Base-by-base conservation (phyloP, 768 basidiomycete genomes). In the Termitomyces sp. region DNA sequence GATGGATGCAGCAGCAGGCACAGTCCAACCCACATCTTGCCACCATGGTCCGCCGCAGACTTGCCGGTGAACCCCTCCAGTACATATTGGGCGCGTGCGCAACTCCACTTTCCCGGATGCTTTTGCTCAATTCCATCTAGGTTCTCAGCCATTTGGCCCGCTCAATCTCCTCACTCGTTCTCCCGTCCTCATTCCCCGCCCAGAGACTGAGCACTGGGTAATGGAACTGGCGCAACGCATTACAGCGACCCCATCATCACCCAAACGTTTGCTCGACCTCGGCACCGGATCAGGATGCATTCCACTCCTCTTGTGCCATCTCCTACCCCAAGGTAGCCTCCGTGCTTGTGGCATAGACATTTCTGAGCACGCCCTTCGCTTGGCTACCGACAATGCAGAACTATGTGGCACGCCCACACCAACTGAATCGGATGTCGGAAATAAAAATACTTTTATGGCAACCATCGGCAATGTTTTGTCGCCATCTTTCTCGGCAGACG, bases 231-330 rank as follows among this genome's bases (percentile, higher is more conserved):
- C 86, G 28, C 73, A 79, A 13, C 65, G 68, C n/a, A 64, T 83
- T 51, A 59, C 70, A 3, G 77, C 77, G 8, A 67, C 70, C 16
- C 62, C 70, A 39, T 62, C 70, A 55, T 68, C 62, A 49, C 71
- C 75, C 56, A 61, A 73, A 46, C 75, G 73, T 31, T 71, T 95
- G 28, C 77, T 98, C 33, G 96, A 99, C 73, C 83, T 98, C 46
- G 94, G 95, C 69, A 96, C 94, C 5, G 96, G 96, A 47, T 84
- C 92, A 0, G 96, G 90, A 15, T 94, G 94, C 69, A 94, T 98
- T 51, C 90, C 94, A 2, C 81, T 97, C 42, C 77, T 92, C n/a
- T 76, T 98, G 18, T 86, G 85, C 65, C 79, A 86, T 62, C 71
- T 84, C 48, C 82, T 83, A 73, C 81, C 84, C 16, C 70, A 75